Percentiles rank a stretch among this genome's conserved stretches.
phyloP scores from a whole-genome alignment of 179 eudicot genomes.

The Vitellaria paradoxa region DNA sequence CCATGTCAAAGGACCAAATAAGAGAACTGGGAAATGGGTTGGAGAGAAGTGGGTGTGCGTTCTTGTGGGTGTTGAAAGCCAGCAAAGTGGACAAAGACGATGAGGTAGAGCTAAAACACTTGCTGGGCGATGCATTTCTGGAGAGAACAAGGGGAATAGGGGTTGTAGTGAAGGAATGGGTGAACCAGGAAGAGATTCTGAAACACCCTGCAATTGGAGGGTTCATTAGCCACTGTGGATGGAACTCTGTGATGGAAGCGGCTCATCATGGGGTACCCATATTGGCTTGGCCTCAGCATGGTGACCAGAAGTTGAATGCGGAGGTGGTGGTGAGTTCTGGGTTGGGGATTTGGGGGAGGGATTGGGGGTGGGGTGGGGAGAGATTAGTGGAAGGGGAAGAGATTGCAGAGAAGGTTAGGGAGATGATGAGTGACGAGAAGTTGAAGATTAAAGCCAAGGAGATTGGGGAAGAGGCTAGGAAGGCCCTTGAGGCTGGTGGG shows the following conservation, averaged over 20 bases:
- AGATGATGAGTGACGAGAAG: conserved; percentile 37
- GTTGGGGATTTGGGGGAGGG: conserved; percentile 50
- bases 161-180: conserved; percentile 52
- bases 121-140: conserved; percentile 34
- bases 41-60: conserved; percentile 36
- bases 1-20: conserved; percentile 46
- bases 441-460: conserved; percentile 34
- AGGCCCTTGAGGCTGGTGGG: conserved; percentile 35
- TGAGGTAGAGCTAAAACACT: conserved; percentile 25
- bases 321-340: conserved; percentile 47
- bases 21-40: conserved; percentile 40
- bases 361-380: conserved; percentile 49
- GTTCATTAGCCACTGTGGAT: conserved; percentile 67
- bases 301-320: conserved; percentile 59
- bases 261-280: conserved; percentile 46
- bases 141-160: conserved; percentile 37
- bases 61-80: conserved; percentile 55
- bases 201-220: conserved; percentile 52
- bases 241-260: conserved; percentile 73
- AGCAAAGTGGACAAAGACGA: conserved; percentile 55
- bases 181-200: conserved; percentile 52
- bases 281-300: conserved; percentile 59
- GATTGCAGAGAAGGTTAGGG: conserved; percentile 31
- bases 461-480: conserved; percentile 43
- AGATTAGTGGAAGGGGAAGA: conserved; percentile 37